These are phyloP conservation scores for Astraeus odoratus DNA, from an alignment of 768 basidiomycete species.

Conservation along the genomic window DNA sequence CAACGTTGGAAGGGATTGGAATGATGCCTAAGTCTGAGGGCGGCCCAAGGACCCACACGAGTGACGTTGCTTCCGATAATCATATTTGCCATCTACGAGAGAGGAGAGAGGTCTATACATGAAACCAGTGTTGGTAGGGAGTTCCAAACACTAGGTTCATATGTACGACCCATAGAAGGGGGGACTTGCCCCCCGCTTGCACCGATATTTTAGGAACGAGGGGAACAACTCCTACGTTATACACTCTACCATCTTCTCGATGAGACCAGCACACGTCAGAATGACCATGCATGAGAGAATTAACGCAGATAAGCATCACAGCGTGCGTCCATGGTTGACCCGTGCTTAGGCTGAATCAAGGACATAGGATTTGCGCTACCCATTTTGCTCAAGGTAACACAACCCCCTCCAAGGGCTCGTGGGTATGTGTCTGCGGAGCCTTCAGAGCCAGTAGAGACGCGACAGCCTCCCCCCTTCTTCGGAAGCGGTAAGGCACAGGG, in stretches of 20 bases:
- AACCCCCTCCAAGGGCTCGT: conserved; percentile 63
- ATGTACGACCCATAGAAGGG: background rate
- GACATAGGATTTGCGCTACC: conserved; percentile 39
- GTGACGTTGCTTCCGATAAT: conserved; percentile 77
- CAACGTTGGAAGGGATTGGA: background rate
- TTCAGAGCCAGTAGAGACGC: conserved; percentile 80
- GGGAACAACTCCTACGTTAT: conserved; percentile 66
- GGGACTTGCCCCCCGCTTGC: conserved; percentile 62
- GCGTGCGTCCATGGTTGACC: conserved; percentile 77
- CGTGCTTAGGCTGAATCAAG: conserved; percentile 59
- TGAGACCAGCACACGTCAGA: conserved; percentile 80
- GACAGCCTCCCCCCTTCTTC: too few species aligned
- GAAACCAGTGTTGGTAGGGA: conserved; percentile 4
- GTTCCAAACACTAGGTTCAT: conserved; percentile 4
- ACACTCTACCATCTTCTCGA: conserved; percentile 71
- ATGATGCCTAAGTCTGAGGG: background rate
- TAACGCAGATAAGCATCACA: conserved; percentile 81
- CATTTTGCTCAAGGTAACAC: conserved; percentile 36
- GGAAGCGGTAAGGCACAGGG: too few species aligned
- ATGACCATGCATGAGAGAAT: conserved; percentile 84
- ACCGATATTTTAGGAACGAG: conserved; percentile 78
- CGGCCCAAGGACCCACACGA: conserved; percentile 48
- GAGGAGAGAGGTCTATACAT: conserved; percentile 60
- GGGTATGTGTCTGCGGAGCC: conserved; percentile 85
- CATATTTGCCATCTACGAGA: conserved; percentile 78